These are phyloP conservation scores for Debaryomyces tyrocola DNA, from an alignment of 805 yeast genomes.

Conservation along the genomic window DNA sequence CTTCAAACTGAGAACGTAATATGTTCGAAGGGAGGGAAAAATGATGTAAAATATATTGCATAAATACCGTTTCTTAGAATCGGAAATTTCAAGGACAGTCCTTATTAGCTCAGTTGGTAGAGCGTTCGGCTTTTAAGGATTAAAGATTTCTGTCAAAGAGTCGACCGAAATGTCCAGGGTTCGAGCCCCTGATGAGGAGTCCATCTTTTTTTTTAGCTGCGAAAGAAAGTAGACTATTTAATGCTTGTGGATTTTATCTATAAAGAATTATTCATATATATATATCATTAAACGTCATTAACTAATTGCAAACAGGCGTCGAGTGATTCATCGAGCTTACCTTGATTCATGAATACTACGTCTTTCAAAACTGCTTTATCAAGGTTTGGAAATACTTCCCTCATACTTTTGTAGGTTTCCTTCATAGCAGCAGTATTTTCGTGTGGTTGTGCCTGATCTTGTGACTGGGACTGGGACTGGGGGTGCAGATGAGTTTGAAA, in stretches of 20 bases:
- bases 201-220: constrained; percentile 16
- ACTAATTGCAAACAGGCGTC: constrained; percentile 52
- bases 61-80: too few relatives aligned
- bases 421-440: constrained; percentile 11
- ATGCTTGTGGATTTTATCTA: too few relatives aligned
- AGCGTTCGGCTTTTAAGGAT: constrained; percentile 59
- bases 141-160: constrained; percentile 3
- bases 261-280: neutral
- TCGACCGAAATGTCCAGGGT: constrained; percentile 53
- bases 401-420: constrained; percentile 45
- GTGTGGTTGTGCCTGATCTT: constrained; percentile 1
- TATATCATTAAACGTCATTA: constrained; percentile 10
- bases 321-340: constrained; percentile 69
- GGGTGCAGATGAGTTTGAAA: neutral
- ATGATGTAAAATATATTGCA: too few relatives aligned
- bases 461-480: neutral
- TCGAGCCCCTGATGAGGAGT: constrained; percentile 63
- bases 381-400: constrained; percentile 73
- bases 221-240: too few relatives aligned
- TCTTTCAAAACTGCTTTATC: constrained; percentile 71
- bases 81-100: constrained; percentile 4
- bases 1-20: too few relatives aligned
- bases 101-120: constrained; percentile 64
- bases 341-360: constrained; percentile 63
- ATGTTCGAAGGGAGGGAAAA: too few relatives aligned